Evolutionary conservation across 2,329 filamentous ascomycete species (phyloP), one percentile per base, ranked within the genome.

Genomic region (Hypoxylon sp.): DNA sequence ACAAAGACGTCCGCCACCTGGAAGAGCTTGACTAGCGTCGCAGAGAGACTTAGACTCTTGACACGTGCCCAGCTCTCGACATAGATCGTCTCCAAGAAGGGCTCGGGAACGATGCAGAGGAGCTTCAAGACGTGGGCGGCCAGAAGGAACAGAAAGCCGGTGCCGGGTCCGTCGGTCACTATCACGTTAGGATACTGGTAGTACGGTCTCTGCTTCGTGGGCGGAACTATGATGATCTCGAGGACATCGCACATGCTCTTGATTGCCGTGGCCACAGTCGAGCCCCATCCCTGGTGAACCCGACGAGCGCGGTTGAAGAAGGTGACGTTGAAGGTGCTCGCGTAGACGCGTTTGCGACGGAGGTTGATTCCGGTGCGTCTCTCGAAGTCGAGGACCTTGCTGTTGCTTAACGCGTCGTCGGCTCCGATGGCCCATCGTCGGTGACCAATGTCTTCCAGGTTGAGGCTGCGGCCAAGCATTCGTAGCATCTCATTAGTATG

Each of bases 401-500:
- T 76, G 1, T 84, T 81, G 13, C 90, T 95, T 71, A 91, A 86
- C 7, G 72, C 75, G 70, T 99, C 95, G 0, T 90, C 92, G 1
- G 84, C 86, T 62, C 88, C 90, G 51, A 96, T 81, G 18, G 96
- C 77, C 73, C 96, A 99, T 23, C 91, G 94, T 21, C 95, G 85
- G 67, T 90, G 88, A 76, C 88, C 76, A 69, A 74, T 72, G 50
- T 72, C 40, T 63, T 79, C 80, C 33, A 76, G 75, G 55, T 78
- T 79, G 69, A 83, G 84, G 64, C 82, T 83, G 65, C 80, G 78
- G 54, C 80, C 79, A 67, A 99, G 85, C 79, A 97, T 90, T 69
- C 89, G 87, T 62, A 97, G 81, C 90, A 99, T 96, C 75, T 99
- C 95, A 43, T 92, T 88, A 0, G 95, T 97, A 76, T 99, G 95